Conservation (phyloP, 2,329 filamentous ascomycete species). For the Myriosclerotinia scirpicola region DNA sequence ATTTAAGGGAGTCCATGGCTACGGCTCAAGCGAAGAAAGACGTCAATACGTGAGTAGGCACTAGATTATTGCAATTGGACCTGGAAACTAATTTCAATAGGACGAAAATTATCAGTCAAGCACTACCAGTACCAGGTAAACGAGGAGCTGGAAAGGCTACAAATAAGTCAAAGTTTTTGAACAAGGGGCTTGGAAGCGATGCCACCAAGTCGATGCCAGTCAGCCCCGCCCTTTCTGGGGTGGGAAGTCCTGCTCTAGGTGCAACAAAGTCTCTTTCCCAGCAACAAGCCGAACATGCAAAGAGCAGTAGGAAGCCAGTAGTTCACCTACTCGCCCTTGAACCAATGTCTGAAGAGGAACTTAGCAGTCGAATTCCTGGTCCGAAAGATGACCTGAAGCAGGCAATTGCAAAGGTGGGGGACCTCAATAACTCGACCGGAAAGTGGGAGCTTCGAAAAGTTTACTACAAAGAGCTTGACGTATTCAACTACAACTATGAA, state of each 20-base stretch:
- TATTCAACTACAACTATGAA: conserved; percentile 61
- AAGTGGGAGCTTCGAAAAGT: conserved; percentile 58
- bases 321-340: conserved; percentile 61
- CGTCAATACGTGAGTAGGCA: conserved; percentile 47
- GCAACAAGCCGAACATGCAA: conserved; percentile 53
- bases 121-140: conserved; percentile 29
- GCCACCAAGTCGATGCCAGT: conserved; percentile 47
- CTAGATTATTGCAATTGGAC: conserved; percentile 21
- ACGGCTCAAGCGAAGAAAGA: conserved; percentile 48
- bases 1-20: conserved; percentile 49
- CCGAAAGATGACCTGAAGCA: conserved; percentile 53
- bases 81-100: conserved; percentile 42
- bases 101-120: conserved; percentile 44
- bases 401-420: conserved; percentile 55
- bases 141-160: conserved; percentile 32
- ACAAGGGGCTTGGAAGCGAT: conserved; percentile 32
- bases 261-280: conserved; percentile 53
- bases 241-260: conserved; percentile 53
- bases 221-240: conserved; percentile 57
- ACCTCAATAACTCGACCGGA: conserved; percentile 50
- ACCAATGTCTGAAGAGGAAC: conserved; percentile 51
- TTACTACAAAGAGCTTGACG: conserved; percentile 64
- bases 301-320: conserved; percentile 53
- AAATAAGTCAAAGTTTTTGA: conserved; percentile 36
- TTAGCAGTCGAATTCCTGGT: conserved; percentile 53